Conservation (phyloP, 2,329 filamentous ascomycete species). For the Epichloe coenophiala region DNA sequence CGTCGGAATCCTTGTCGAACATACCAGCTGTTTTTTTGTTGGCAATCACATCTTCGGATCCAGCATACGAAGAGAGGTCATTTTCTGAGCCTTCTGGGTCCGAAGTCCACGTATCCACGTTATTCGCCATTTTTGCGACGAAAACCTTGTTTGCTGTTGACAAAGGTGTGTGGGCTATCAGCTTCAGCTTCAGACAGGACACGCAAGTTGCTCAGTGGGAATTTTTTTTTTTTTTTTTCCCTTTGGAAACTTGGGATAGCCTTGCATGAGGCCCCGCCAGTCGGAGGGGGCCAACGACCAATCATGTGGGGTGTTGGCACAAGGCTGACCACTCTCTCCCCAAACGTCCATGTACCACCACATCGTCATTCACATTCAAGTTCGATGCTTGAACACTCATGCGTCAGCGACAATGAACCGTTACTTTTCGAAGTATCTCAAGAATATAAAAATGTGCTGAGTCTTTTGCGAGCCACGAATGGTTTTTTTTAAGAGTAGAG, state of each 20-base stretch:
- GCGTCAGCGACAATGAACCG: too few relatives aligned
- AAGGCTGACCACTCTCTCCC: too few relatives aligned
- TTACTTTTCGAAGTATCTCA: too few relatives aligned
- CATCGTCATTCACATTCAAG: too few relatives aligned
- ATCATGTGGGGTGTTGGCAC: too few relatives aligned
- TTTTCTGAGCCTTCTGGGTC: conserved; percentile 17
- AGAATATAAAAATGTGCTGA: too few relatives aligned
- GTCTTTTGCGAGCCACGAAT: too few relatives aligned
- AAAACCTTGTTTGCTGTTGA: neutral
- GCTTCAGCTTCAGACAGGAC: neutral
- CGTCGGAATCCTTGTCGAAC: conserved; percentile 63
- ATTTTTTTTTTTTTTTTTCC: neutral
- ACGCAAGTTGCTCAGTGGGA: conserved; percentile 6
- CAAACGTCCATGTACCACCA: too few relatives aligned
- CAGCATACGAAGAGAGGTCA: conserved; percentile 15
- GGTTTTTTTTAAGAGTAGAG: too few relatives aligned
- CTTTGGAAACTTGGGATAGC: neutral
- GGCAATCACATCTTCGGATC: conserved; percentile 14
- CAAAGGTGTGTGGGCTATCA: neutral
- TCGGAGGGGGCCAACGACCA: too few relatives aligned
- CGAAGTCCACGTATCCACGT: conserved; percentile 15
- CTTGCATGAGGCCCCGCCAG: neutral
- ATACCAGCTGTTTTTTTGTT: conserved; percentile 17
- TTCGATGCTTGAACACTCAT: too few relatives aligned
- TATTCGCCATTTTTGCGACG: conserved; percentile 18